Conservation (phyloP, 202 grass and related monocot species). For the Musa balbisiana region DNA sequence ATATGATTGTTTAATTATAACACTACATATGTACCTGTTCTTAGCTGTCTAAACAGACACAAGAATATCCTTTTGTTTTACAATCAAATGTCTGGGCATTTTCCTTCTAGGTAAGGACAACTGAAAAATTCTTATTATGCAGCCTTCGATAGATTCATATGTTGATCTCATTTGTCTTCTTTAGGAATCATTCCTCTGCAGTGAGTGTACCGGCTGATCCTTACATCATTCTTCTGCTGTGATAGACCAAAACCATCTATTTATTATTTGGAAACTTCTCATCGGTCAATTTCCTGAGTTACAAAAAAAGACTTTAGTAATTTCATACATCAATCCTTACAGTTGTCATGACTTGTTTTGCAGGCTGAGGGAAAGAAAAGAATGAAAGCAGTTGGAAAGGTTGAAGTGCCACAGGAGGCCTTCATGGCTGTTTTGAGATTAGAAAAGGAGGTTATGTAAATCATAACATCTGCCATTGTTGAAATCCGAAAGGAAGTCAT, state of each 20-base stretch:
- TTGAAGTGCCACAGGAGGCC: slow-evolving; percentile 96
- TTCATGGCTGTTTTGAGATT: slow-evolving; percentile 95
- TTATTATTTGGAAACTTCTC: not conserved
- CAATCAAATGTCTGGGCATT: not conserved
- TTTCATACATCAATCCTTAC: not conserved
- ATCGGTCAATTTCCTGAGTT: not conserved
- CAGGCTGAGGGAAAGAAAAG: slow-evolving; percentile 98
- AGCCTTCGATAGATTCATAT: not conserved
- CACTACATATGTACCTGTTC: too few relatives aligned
- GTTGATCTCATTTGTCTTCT: not conserved
- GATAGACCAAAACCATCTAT: not conserved
- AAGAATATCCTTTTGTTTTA: not conserved
- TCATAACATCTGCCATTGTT: not conserved
- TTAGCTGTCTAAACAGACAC: too few relatives aligned
- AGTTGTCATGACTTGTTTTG: slow-evolving; percentile 14
- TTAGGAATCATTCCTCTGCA: not conserved
- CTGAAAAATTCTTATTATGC: too few relatives aligned
- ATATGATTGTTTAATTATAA: too few relatives aligned
- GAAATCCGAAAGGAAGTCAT: not conserved
- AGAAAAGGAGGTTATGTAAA: slow-evolving; percentile 88
- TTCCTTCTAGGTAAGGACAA: not conserved
- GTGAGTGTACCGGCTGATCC: too few relatives aligned
- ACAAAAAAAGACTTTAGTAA: not conserved
- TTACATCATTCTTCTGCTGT: too few relatives aligned
- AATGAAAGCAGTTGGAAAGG: slow-evolving; percentile 93